Conservation (phyloP, 441 rosid genomes). For the Gossypium schwendimanii region DNA sequence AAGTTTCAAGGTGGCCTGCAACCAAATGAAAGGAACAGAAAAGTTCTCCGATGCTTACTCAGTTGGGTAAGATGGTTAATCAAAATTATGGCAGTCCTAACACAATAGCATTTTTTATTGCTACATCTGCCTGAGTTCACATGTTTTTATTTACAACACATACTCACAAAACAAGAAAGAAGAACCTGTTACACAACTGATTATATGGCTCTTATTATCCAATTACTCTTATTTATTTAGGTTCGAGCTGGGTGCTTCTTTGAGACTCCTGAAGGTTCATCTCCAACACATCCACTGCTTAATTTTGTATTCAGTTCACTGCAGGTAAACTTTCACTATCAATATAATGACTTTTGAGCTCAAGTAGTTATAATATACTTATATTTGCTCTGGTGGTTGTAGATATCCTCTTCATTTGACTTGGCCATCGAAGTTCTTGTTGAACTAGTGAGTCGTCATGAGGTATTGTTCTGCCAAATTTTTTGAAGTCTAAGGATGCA, state of each 20-base stretch:
- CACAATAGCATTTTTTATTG: neutral
- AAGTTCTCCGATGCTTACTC: slow-evolving; percentile 81
- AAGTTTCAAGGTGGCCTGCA: slow-evolving; percentile 39
- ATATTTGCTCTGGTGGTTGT: slow-evolving; percentile 20
- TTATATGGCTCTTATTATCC: neutral
- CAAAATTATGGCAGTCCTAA: neutral
- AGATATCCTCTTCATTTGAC: slow-evolving; percentile 81
- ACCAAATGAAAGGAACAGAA: slow-evolving; percentile 59
- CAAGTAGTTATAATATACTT: neutral
- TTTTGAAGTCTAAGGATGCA: neutral
- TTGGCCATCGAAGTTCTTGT: slow-evolving; percentile 84
- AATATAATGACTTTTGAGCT: slow-evolving; percentile 13
- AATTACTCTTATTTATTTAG: slow-evolving; percentile 22
- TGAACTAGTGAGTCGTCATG: slow-evolving; percentile 84
- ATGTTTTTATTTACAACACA: neutral
- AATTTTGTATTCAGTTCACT: slow-evolving; percentile 70
- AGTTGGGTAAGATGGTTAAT: slow-evolving; percentile 75
- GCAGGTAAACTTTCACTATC: slow-evolving; percentile 40
- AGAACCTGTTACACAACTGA: neutral
- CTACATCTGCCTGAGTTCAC: neutral
- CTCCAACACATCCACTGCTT: slow-evolving; percentile 80
- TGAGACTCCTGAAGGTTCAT: slow-evolving; percentile 69
- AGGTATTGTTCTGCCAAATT: slow-evolving; percentile 35
- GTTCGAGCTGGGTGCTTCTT: slow-evolving; percentile 94
- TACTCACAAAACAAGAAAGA: neutral